These are phyloP conservation scores for Monosporozyma unispora DNA, from an alignment of 805 yeast species.

Conservation along the genomic window DNA sequence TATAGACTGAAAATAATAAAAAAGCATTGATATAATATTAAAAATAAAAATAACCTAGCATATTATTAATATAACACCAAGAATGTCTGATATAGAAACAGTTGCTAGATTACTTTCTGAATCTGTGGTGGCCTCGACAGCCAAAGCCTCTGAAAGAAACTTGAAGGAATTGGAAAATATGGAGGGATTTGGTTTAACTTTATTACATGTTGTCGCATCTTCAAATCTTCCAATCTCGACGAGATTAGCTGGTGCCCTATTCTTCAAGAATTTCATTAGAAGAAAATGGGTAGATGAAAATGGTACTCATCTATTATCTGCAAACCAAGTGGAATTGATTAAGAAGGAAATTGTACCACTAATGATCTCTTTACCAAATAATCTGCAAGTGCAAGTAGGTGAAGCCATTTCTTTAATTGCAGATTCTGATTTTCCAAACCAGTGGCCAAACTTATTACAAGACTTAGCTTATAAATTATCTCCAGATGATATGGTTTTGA, in stretches of 20 bases:
- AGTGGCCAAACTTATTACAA: slow-evolving; percentile 74
- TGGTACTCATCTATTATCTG: slow-evolving; percentile 61
- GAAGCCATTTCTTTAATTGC: slow-evolving; percentile 91
- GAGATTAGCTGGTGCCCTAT: slow-evolving; percentile 81
- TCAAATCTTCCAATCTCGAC: slow-evolving; percentile 43
- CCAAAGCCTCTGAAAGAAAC: slow-evolving; percentile 58
- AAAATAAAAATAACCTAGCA: not conserved
- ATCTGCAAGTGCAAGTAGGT: slow-evolving; percentile 86
- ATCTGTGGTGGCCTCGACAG: slow-evolving; percentile 54
- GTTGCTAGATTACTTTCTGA: slow-evolving; percentile 49
- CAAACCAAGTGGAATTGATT: slow-evolving; percentile 54
- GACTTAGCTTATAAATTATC: slow-evolving; percentile 62
- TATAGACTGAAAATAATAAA: not conserved
- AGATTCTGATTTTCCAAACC: slow-evolving; percentile 88
- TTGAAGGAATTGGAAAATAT: slow-evolving; percentile 53
- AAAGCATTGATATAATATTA: not conserved
- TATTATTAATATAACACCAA: not conserved
- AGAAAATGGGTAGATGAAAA: slow-evolving; percentile 87
- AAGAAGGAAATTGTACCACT: slow-evolving; percentile 73
- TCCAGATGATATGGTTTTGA: slow-evolving; percentile 54
- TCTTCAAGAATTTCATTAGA: slow-evolving; percentile 78
- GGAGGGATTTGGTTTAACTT: slow-evolving; percentile 66
- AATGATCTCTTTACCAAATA: slow-evolving; percentile 74
- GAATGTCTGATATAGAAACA: slow-evolving; percentile 42
- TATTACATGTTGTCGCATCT: slow-evolving; percentile 72